Evolutionary conservation across 148 eudicot genomes (phyloP), one percentile per base, ranked within the genome.

Genomic region (Dianthus caryophyllus): DNA sequence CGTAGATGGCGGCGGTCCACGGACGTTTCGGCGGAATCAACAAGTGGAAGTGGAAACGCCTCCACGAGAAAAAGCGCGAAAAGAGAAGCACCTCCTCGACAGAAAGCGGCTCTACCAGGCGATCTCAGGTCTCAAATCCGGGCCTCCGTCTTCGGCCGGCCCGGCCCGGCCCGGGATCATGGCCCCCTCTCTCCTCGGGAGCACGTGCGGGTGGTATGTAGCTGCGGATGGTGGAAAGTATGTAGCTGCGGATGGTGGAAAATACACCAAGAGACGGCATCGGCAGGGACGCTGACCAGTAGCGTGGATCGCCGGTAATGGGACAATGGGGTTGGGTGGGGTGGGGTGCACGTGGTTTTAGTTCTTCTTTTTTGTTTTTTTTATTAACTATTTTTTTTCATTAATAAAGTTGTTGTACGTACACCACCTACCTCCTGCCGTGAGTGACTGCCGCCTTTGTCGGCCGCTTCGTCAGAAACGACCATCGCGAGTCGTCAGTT

Each of bases 41-140:
- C 87, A 85, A 89, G 24, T 85, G 95, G 96, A 91, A 87, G 15
- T 93, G 98, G 98, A 93, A 83, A 67, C 95, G 98, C 33, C 80
- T 90, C 58, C 96, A 89, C 76, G 96, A 89, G 71, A 93, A 89
- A 61, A 90, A 87, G 58, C 66, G 73, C 16, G 84, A 22, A 93
- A 93, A 55, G 95, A 93, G 66, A 81, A 83, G 51, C 81, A 79
- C 11, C 95, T 93, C 15, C 83, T 93, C 4, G 83, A 84, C 5
- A 86, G 89, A 54, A 93, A 87, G 49, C 96, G 89, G 75, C 83
- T 93, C 53, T 87, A 85, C 74, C 85, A 87, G 52, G 96, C 44
- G 86, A 96, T 10, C 71, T 93, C 10, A 80, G 98, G 1, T 85
- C 98, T 56, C 80, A 85, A 22, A 87, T 89, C 31, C 86, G 98